Conservation (phyloP, 1,284 basidiomycete genomes). For the Trametes sp. region DNA sequence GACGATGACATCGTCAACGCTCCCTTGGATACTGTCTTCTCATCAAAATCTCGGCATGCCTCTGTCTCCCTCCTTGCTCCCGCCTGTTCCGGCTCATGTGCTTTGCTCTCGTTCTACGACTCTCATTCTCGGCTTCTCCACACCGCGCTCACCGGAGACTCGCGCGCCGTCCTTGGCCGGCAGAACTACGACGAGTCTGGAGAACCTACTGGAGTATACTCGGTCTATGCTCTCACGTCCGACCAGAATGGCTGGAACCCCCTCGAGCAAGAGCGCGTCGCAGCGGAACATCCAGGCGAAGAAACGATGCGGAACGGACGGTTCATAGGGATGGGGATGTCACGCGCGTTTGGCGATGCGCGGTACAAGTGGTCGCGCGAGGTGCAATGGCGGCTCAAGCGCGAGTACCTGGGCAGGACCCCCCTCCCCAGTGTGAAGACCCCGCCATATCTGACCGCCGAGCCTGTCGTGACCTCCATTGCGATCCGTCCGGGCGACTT, state of each 20-base stretch:
- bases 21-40: slow-evolving; percentile 33
- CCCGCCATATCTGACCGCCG: slow-evolving; percentile 65
- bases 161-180: slow-evolving; percentile 66
- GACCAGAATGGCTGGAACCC: slow-evolving; percentile 59
- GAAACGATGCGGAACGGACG: slow-evolving; percentile 48
- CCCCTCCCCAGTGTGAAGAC: slow-evolving; percentile 44
- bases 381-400: slow-evolving; percentile 44
- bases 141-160: slow-evolving; percentile 64
- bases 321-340: slow-evolving; percentile 52
- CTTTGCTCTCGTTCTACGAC: slow-evolving; percentile 57
- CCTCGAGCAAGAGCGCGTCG: slow-evolving; percentile 48
- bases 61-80: slow-evolving; percentile 37
- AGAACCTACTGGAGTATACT: slow-evolving; percentile 46
- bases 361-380: slow-evolving; percentile 54
- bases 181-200: slow-evolving; percentile 43
- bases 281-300: slow-evolving; percentile 49
- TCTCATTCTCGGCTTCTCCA: slow-evolving; percentile 49
- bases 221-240: slow-evolving; percentile 58
- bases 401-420: slow-evolving; percentile 43
- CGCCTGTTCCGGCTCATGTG: slow-evolving; percentile 47
- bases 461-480: slow-evolving; percentile 55
- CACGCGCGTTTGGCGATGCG: slow-evolving; percentile 61
- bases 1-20: slow-evolving; percentile 42
- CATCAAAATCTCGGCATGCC: slow-evolving; percentile 26
- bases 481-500: slow-evolving; percentile 57